Base-by-base conservation (phyloP, 2,329 filamentous ascomycete species). In the Sporothrix pallida region DNA sequence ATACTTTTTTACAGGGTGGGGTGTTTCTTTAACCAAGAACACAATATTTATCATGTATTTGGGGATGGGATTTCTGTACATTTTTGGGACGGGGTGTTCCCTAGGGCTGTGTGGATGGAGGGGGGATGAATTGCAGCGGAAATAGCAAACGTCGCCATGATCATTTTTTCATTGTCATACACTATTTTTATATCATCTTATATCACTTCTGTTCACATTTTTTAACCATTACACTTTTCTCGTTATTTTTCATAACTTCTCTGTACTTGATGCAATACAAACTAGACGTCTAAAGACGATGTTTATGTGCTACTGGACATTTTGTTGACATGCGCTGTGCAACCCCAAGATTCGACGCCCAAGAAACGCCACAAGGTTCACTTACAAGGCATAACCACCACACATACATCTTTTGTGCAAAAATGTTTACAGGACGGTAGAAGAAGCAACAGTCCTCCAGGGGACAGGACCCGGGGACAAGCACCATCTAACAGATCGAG, bases 91-190 rank as follows among this genome's bases (percentile, higher is more conserved):
- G 15, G 52, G n/a, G 10, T 20, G 23, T n/a, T 37, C 7, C 50
- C 17, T 13, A 20, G 20, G 62, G 42, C 17, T 26, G 62, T 26
- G 62, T 26, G 12, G 17, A 10, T 48, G 42, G 17, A 42, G 23
- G 10, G 65, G 23, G 2, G 12, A 52, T 52, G 65, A 68, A 68
- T 52, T 50, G 46, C 44, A 68, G 46, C 46, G 46, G 65, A 65
- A 44, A 52, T 68, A 37, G 65, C 65, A 52, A 70, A 70, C 26
- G n/a, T 44, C 31, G 67, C 67, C 37, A 54, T 17, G 62, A 67
- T 67, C 20, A 65, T 50, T 58, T 42, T 48, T 48, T 4, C 54
- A 1, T 65, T 68, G 26, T 52, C 9, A 26, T 52, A 52, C 9
- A 26, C 12, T 1, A 56, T 54, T 37, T 23, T 42, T 70, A 37